Base-by-base conservation (phyloP, 2,329 filamentous ascomycete genomes). In the Aspergillus brunneoviolaceus region DNA sequence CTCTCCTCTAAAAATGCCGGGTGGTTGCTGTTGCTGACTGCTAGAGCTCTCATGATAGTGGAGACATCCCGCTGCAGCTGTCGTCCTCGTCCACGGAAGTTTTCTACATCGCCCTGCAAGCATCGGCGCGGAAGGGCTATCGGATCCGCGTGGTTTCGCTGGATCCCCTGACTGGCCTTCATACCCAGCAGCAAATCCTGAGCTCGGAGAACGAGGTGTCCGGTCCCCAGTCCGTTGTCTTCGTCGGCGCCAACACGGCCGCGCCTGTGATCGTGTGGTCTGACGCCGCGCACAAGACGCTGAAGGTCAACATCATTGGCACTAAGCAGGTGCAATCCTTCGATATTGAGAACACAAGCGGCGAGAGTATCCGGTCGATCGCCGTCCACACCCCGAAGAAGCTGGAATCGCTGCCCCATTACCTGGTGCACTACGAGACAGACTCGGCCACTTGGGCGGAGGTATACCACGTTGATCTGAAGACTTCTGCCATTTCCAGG, bases 401-500 rank as follows among this genome's bases (percentile, higher is more conserved):
- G 58, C 78, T 86, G 31, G 89, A 90, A 70, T 89, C 90, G 4
- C 82, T 87, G 50, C 82, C 91, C 42, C 92, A 96, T 78, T 96
- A 97, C 78, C 80, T 97, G 33, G 89, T 96, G 5, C 90, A 96
- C 67, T 92, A 87, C 67, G 83, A 88, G 67, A 91, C 91, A 0
- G 81, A 81, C 39, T 80, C 80, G 2, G 87, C 87, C 19, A 90
- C 93, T 71, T 91, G 90, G 80, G 94, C 89, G 3, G 89, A 96
- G 63, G 89, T 98, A 31, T 97, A 89, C 71, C 91, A 96, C 69
- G 84, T 96, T 60, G 85, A 96, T 67, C 76, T 91, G 55, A 88
- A 88, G 77, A 88, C 82, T 60, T 85, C 82, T 57, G 84, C 83
- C 19, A 83, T 94, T 29, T 84, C 82, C n/a, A 92, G 91, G 73